Base-by-base conservation (phyloP, 257 asterid genomes). In the Primulina eburnea region DNA sequence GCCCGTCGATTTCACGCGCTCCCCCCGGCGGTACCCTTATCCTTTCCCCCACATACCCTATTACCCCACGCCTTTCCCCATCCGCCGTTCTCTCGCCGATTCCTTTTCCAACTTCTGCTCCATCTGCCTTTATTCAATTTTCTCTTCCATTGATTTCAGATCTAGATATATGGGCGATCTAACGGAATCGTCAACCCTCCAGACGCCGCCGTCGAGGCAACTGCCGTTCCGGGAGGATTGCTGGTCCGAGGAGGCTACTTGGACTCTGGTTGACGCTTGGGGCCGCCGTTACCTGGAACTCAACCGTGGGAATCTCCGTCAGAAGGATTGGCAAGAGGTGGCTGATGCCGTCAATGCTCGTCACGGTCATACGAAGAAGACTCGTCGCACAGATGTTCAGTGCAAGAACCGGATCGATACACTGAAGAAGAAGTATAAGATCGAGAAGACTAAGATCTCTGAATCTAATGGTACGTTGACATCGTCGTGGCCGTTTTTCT, bases 321-420 rank as follows among this genome's bases (percentile, higher is more conserved):
- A 83, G 78, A 90, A 90, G 76, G 98, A 92, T 67, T 92, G 97
- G 97, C 87, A 88, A 69, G 90, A 86, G 65, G 97, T 92, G 50
- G 90, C 96, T 0, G 95, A 88, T 56, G 79, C 84, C 43, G 97
- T 92, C 0, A 92, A 88, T 70, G 68, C 76, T 0, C 82, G 62
- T 3, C 98, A 92, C 61, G 96, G 94, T 2, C 92, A 79, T 57
- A 83, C 89, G 6, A 77, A 76, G 81, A 89, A 86, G 82, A 83
- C 88, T 3, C 83, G 70, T 17, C 86, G 94, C 6, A 86, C 91
- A 24, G 96, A 92, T 59, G 86, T 90, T 4, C 97, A 90, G 85
- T 90, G 98, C 62, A 92, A 92, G 79, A 86, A 92, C 64, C 89
- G 96, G 85, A 92, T 92, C 66, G 98, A 92, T 78, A 92, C 96